Base-by-base conservation (phyloP, 2,329 filamentous ascomycete genomes). In the Lasiodiplodia sp. region DNA sequence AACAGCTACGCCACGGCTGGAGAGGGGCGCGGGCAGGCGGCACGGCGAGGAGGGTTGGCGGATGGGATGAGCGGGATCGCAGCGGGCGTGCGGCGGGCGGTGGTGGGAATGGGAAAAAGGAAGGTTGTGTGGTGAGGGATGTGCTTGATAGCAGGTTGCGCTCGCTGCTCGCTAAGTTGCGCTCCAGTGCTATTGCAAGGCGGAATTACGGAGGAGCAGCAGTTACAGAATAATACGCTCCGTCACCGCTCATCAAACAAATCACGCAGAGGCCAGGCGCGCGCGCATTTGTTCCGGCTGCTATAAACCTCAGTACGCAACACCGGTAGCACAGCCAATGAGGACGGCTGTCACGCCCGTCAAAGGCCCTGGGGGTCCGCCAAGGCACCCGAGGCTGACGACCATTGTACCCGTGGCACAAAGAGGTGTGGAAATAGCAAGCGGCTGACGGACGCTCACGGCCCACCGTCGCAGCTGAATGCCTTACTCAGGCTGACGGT, bases 91-190 rank as follows among this genome's bases (percentile, higher is more conserved):
- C 55, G 44, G 40, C 44, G 31, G 55, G 28, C 10, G 16, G 49
- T n/a, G 62, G 47, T 34, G 51, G 47, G 60, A 64, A 37, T 52
- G 60, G 44, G 60, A 64, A 60, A 56, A 68, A 44, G 47, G 38
- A 64, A 62, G 53, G 44, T 58, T 56, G 60, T 62, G 58, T 64
- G 60, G 60, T 64, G 60, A 64, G 60, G 66, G 67, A 51, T 63
- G 63, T 66, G 63, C 40, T 62, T 67, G 65, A 67, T 67, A 60
- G 65, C 65, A 62, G 65, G 52, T 40, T 67, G 65, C 65, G 65
- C 65, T 58, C 56, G 56, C 47, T 4, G 60, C 53, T 67, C 44
- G 52, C 56, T 58, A 58, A 67, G 53, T 67, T 55, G 53, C 65
- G 53, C 38, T 57, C 65, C 52, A 60, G 44, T 67, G 65, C 65